phyloP scores from a whole-genome alignment of 495 filamentous ascomycete species.

The Recurvomyces mirabilis region DNA sequence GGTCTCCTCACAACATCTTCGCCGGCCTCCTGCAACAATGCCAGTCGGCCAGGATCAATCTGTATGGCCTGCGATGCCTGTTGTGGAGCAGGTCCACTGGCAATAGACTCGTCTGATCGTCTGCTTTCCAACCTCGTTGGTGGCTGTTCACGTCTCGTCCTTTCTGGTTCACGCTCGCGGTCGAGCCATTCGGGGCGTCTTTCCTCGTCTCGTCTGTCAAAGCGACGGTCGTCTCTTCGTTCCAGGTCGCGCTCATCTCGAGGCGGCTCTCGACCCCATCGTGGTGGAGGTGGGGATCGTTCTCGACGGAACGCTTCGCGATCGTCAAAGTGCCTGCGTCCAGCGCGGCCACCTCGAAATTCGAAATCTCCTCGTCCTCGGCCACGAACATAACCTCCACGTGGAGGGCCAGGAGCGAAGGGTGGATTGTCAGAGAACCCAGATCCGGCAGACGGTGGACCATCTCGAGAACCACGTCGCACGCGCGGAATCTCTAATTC shows the following conservation, averaged over 20 bases:
- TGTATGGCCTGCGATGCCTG: constrained; percentile 3
- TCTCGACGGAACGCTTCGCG: constrained; percentile 50
- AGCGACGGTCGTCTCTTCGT: constrained; percentile 27
- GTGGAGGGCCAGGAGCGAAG: constrained; percentile 40
- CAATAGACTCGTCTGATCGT: constrained; percentile 5
- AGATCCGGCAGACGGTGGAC: constrained; percentile 57
- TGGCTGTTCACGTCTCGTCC: constrained; percentile 15
- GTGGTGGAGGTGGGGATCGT: constrained; percentile 38
- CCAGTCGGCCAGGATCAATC: constrained; percentile 18
- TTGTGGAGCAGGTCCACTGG: not conserved
- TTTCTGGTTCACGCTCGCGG: constrained; percentile 28
- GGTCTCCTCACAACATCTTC: constrained; percentile 12
- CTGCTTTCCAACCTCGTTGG: constrained; percentile 11
- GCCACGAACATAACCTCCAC: constrained; percentile 47
- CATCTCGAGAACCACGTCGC: constrained; percentile 48
- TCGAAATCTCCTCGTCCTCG: constrained; percentile 38
- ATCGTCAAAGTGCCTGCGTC: constrained; percentile 10
- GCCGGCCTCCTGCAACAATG: constrained; percentile 14
- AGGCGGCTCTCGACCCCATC: constrained; percentile 23
- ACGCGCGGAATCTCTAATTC: constrained; percentile 37
- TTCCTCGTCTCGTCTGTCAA: constrained; percentile 46
- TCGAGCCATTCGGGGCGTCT: constrained; percentile 31
- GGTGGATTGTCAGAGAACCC: constrained; percentile 53
- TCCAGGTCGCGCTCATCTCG: constrained; percentile 29
- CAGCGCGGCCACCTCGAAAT: constrained; percentile 33